Evolutionary conservation across 345 rosid species (phyloP), one percentile per base, ranked within the genome.

Genomic region (Lumnitzera littorea): DNA sequence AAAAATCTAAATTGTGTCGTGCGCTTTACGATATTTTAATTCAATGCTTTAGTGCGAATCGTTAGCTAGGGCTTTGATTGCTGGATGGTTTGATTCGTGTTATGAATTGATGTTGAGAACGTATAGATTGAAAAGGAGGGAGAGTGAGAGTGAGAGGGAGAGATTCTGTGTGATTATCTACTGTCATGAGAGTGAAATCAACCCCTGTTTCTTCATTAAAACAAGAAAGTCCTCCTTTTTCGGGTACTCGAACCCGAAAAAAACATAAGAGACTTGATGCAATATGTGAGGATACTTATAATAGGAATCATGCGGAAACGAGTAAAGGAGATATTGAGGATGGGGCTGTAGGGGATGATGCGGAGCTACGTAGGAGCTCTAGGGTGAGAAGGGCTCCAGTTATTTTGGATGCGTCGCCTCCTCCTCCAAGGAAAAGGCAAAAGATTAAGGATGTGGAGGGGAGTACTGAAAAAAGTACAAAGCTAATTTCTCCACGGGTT

Each of bases 191-290:
- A 74, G 77, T 85, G 46, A 78, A 82, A 63, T 70, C 80, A 64
- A 63, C 72, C 58, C 80, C 80, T 20, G 61, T 52, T 72, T 76
- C 86, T 56, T 73, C 81, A 8, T 63, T 77, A 50, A 78, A 61
- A 59, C 70, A 62, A 56, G 67, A 64, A 67, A 65, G 64, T 59
- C 62, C 59, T 36, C 64, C 55, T 29, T 66, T 64, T 54, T 76
- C 70, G 13, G 89, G 84, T 49, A 72, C 84, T 72, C 80, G 97
- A 67, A 70, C 83, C 53, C 82, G 81, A 14, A 81, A 67, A 80
- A 91, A 82, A 82, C 89, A 83, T 56, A 92, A 92, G 82, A 86
- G 90, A 70, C 85, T 92, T n/a, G 91, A 85, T 68, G 82, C 96
- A 25, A 92, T 92, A 53, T 81, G 84, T 50, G 98, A 89, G 66